Evolutionary conservation across 352 stramenopile species (phyloP).

Genomic region (Chrysophaeum taylorii): DNA sequence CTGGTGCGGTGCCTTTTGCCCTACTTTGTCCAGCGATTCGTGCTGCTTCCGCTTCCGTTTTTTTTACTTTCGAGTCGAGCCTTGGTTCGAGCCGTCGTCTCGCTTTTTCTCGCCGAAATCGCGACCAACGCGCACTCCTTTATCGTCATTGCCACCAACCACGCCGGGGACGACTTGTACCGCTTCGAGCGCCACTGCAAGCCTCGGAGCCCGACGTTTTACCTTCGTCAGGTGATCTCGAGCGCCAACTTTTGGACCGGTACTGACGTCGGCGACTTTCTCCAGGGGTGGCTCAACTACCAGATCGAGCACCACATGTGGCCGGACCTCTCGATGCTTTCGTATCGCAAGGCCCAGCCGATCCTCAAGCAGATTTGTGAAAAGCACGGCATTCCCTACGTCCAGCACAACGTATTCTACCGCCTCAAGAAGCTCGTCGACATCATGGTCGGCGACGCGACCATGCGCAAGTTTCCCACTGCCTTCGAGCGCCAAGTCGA

Average conservation of each 20-base stretch:
- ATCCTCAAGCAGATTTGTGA: conserved; percentile 42
- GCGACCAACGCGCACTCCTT: conserved; percentile 49
- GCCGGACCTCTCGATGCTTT: conserved; percentile 45
- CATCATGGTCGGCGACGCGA: conserved; percentile 52
- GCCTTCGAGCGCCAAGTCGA: conserved; percentile 34
- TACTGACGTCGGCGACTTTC: conserved; percentile 41
- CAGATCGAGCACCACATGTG: conserved; percentile 46
- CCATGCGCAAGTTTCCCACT: conserved; percentile 52
- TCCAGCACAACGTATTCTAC: conserved; percentile 43
- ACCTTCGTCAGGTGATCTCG: conserved; percentile 44
- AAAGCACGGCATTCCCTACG: conserved; percentile 43
- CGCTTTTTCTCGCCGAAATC: conserved; percentile 45
- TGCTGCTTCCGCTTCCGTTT: conserved; percentile 37
- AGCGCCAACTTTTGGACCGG: conserved; percentile 38
- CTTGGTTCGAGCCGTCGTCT: conserved; percentile 37
- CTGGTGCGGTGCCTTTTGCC: conserved; percentile 36
- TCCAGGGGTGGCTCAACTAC: conserved; percentile 44
- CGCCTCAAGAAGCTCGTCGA: conserved; percentile 47
- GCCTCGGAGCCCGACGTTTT: conserved; percentile 44
- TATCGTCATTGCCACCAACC: conserved; percentile 49
- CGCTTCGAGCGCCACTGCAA: conserved; percentile 38
- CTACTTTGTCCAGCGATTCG: conserved; percentile 39
- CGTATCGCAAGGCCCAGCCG: conserved; percentile 43
- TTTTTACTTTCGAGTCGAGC: conserved; percentile 29
- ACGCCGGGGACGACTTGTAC: conserved; percentile 52